Base-by-base conservation (phyloP, 2,329 filamentous ascomycete genomes). In the Colletotrichum sp. region DNA sequence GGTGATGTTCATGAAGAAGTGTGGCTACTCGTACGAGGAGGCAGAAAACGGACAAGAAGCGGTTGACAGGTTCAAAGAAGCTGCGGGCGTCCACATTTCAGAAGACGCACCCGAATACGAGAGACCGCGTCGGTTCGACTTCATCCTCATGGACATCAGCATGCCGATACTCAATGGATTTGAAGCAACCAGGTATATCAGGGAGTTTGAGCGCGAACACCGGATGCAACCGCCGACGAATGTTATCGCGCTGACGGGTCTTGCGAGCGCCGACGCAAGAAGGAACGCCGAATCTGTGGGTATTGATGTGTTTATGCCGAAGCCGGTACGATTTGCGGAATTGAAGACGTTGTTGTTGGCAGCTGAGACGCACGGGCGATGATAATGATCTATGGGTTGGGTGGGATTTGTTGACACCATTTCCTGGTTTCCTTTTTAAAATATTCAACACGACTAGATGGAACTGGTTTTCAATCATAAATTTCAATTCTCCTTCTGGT, bases 151-250 rank as follows among this genome's bases (percentile, higher is more conserved):
- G 84, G 90, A 91, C 76, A 86, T 90, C 8, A 87, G 85, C 80
- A 91, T 91, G 90, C 90, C 90, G 0, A 83, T 90, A 6, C 87
- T 91, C 77, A 86, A 91, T 76, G 88, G 88, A 0, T 82, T 89
- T 16, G 86, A 87, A 24, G 84, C 87, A 0, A 90, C 89, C 10
- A 83, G 84, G 12, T 83, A 83, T 69, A 90, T 91, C 24, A 85
- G 89, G 5, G 83, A 85, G 3, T 83, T 88, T 21, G 89, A 91
- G 78, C 81, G 82, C 5, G 84, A 87, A 6, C 81, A 85, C 13
- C 81, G 80, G 2, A 77, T 87, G 4, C 77, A 81, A 4, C 85
- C 85, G 1, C 85, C 87, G 0, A 87, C 84, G 0, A 59, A 34
- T 7, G 86, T 91, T 32, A 87, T 91, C 61, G 89, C 89, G 0